phyloP scores from a whole-genome alignment of 2,329 filamentous ascomycete genomes.

The Colletotrichum noveboracense region DNA sequence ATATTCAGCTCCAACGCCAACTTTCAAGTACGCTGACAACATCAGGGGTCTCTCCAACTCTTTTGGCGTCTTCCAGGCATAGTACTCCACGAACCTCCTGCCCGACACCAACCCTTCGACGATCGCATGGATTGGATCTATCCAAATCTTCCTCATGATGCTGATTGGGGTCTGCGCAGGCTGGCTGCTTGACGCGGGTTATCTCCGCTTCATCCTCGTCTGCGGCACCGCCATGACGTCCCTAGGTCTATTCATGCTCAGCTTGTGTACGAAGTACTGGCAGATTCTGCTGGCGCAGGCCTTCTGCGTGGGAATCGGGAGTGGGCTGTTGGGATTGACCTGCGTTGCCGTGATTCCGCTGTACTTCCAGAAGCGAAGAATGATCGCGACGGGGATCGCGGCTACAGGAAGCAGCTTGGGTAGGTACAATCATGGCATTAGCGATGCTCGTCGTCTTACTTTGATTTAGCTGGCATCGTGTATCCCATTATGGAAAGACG shows the following conservation, averaged over 20 bases:
- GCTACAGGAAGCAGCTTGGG: slow-evolving; percentile 36
- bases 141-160: slow-evolving; percentile 51
- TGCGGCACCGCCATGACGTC: slow-evolving; percentile 46
- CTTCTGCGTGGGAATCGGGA: slow-evolving; percentile 49
- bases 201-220: slow-evolving; percentile 44
- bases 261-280: slow-evolving; percentile 43
- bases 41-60: slow-evolving; percentile 43
- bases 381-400: slow-evolving; percentile 37
- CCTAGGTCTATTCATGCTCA: slow-evolving; percentile 51
- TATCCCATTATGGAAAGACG: slow-evolving; percentile 11
- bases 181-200: slow-evolving; percentile 52
- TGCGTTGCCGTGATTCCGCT: slow-evolving; percentile 34
- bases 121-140: slow-evolving; percentile 52
- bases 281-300: slow-evolving; percentile 51
- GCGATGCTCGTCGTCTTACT: background rate
- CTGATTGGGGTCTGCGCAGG: slow-evolving; percentile 47
- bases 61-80: slow-evolving; percentile 61
- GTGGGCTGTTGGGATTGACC: slow-evolving; percentile 44
- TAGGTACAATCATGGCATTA: background rate
- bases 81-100: slow-evolving; percentile 45
- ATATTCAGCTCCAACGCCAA: background rate
- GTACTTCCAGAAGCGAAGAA: slow-evolving; percentile 34
- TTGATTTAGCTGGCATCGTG: background rate
- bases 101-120: background rate
- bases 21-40: background rate